Evolutionary conservation across 352 stramenopile genomes (phyloP), one percentile per base, ranked within the genome.

Genomic region (Phytophthora ramorum): DNA sequence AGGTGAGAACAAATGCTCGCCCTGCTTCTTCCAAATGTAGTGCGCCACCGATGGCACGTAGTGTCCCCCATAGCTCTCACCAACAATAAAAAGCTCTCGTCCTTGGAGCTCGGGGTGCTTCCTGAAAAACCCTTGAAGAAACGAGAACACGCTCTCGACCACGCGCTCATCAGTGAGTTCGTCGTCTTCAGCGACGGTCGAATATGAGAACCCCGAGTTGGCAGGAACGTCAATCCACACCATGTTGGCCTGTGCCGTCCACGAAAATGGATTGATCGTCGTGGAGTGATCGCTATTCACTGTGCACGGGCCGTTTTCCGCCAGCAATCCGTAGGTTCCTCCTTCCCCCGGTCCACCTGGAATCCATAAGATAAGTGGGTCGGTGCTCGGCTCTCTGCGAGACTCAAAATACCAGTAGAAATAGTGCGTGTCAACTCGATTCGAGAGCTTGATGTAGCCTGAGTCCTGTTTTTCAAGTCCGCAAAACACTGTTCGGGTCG

Each of bases 351-450:
- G 80, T 2, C 80, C 83, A 6, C 83, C 80, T 5, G 78, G 81
- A 37, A 92, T 72, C 83, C 83, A 92, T 12, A 92, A 22, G 24
- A 90, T 57, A 2, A 92, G 58, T 24, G 83, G 79, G n/a, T 85
- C 83, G 16, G 59, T 81, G 9, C 16, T 48, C 1, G 77, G 57
- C 4, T 73, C 45, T 9, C 49, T 70, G 28, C 63, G 58, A 7
- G 83, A 88, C 61, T 88, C 73, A 16, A 87, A 71, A 49, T 77
- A 87, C 83, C 81, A 90, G 63, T 90, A 92, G 50, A 90, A 92
- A 69, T 87, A 90, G 57, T 90, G 62, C 28, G 79, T 70, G 48
- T 88, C 74, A 35, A 76, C 66, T 65, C 79, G 77, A 55, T 86
- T 83, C 1, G 75, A 41, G 13, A 87, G 64, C 57, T 76, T 66